Conservation (phyloP, 345 rosid genomes). For the Nephelium lappaceum region DNA sequence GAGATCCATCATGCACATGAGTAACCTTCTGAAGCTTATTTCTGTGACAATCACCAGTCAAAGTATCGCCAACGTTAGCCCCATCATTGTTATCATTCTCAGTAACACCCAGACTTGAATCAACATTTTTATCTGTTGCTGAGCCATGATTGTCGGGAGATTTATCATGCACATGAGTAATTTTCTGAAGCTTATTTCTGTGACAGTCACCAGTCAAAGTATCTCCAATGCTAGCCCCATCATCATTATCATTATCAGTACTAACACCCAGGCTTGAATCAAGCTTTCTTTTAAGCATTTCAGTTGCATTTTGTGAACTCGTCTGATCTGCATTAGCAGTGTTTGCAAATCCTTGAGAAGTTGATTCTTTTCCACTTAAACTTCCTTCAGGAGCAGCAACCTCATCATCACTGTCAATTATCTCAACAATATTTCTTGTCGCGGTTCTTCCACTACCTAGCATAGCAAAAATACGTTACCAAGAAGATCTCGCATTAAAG, state of each 20-base stretch:
- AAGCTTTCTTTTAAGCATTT: slow-evolving; percentile 39
- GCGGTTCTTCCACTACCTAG: slow-evolving; percentile 21
- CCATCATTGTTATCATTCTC: slow-evolving; percentile 2
- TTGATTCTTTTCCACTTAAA: slow-evolving; percentile 1
- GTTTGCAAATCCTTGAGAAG: not conserved
- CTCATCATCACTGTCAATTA: slow-evolving; percentile 42
- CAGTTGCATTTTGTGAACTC: not conserved
- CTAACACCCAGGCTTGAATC: not conserved
- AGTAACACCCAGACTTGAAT: not conserved
- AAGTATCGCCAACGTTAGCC: not conserved
- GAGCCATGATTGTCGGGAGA: too few relatives aligned
- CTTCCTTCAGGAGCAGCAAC: slow-evolving; percentile 7
- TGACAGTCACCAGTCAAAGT: slow-evolving; percentile 4
- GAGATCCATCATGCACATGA: slow-evolving; percentile 12
- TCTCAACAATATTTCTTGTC: slow-evolving; percentile 23
- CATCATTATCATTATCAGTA: slow-evolving; percentile 2
- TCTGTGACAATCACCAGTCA: slow-evolving; percentile 8
- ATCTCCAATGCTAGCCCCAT: not conserved
- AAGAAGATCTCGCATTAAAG: not conserved
- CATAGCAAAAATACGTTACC: not conserved
- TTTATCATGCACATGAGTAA: too few relatives aligned
- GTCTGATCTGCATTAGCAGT: slow-evolving; percentile 5
- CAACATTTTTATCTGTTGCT: too few relatives aligned
- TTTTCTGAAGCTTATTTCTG: slow-evolving; percentile 22
- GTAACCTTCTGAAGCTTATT: slow-evolving; percentile 21